phyloP scores from a whole-genome alignment of 768 basidiomycete genomes.

The Crucibulum laeve region DNA sequence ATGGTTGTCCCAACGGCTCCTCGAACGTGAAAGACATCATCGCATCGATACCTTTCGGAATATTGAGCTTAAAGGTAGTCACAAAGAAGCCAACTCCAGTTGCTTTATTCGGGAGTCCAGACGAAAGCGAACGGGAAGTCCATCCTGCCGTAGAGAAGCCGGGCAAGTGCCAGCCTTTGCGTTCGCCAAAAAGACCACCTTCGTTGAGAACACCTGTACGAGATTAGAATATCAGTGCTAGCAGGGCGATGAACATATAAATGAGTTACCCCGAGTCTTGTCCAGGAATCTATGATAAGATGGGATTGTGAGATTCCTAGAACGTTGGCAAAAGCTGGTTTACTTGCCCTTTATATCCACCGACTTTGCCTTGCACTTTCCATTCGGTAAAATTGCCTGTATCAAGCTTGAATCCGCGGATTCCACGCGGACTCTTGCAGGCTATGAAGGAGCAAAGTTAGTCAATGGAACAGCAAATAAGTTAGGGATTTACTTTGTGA shows the following conservation, averaged over 20 bases:
- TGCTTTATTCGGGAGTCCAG: slow-evolving; percentile 49
- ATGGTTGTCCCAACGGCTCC: slow-evolving; percentile 53
- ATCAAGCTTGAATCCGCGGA: slow-evolving; percentile 72
- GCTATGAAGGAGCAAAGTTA: too few species aligned
- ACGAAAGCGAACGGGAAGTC: slow-evolving; percentile 47
- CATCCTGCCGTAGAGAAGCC: slow-evolving; percentile 63
- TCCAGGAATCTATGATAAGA: slow-evolving; percentile 64
- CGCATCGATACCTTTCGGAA: slow-evolving; percentile 59
- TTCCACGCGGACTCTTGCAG: slow-evolving; percentile 74
- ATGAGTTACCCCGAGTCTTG: slow-evolving; percentile 41
- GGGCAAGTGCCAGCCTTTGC: slow-evolving; percentile 72
- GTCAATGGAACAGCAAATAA: too few species aligned
- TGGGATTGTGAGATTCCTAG: slow-evolving; percentile 18
- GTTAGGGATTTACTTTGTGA: too few species aligned
- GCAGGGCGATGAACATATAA: slow-evolving; percentile 1
- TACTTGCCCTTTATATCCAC: slow-evolving; percentile 60
- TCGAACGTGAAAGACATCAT: slow-evolving; percentile 72
- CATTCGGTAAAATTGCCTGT: slow-evolving; percentile 55
- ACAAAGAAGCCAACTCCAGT: slow-evolving; percentile 84
- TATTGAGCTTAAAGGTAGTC: slow-evolving; percentile 60
- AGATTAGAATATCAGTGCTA: too few species aligned
- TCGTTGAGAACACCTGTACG: slow-evolving; percentile 59
- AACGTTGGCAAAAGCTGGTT: slow-evolving; percentile 6
- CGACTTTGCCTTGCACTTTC: slow-evolving; percentile 75
- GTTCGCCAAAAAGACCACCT: slow-evolving; percentile 69